Evolutionary conservation across 1,284 basidiomycete species (phyloP).

Genomic region (Ceratobasidium sp.): DNA sequence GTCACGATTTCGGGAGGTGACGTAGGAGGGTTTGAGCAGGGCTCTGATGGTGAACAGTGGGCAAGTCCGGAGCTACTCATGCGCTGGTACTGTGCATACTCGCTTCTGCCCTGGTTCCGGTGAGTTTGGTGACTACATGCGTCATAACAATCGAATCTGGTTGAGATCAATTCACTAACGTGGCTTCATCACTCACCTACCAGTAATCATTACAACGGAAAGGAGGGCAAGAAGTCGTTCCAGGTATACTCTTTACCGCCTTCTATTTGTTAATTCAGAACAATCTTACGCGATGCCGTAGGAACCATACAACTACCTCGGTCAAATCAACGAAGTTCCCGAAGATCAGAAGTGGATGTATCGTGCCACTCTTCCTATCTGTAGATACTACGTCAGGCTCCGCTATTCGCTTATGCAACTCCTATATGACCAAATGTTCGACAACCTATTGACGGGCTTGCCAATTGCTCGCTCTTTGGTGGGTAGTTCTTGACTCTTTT

Average conservation of each 20-base stretch:
- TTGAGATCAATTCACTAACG: too few relatives aligned
- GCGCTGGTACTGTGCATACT: conserved; percentile 45
- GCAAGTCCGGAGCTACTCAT: conserved; percentile 43
- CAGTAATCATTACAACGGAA: conserved; percentile 44
- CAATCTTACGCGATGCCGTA: not conserved
- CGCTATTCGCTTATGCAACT: conserved; percentile 44
- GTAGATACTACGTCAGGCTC: conserved; percentile 43
- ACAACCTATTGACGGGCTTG: conserved; percentile 43
- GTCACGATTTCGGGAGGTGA: conserved; percentile 44
- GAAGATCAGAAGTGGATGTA: conserved; percentile 42
- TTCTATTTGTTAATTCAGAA: not conserved
- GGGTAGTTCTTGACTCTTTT: not conserved
- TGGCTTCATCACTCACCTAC: not conserved
- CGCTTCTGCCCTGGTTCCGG: conserved; percentile 45
- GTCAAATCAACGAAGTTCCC: conserved; percentile 11
- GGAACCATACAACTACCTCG: conserved; percentile 39
- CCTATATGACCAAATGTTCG: conserved; percentile 47
- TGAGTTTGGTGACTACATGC: conserved; percentile 1
- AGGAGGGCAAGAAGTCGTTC: conserved; percentile 42
- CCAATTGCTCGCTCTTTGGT: conserved; percentile 46
- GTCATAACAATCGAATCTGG: not conserved
- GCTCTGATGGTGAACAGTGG: conserved; percentile 8
- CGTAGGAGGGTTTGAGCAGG: conserved; percentile 40
- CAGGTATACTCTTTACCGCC: conserved; percentile 4
- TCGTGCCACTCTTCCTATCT: conserved; percentile 24